Evolutionary conservation across 1,284 basidiomycete genomes (phyloP), one percentile per base, ranked within the genome.

Genomic region (Mycosarcoma mackinlayi): DNA sequence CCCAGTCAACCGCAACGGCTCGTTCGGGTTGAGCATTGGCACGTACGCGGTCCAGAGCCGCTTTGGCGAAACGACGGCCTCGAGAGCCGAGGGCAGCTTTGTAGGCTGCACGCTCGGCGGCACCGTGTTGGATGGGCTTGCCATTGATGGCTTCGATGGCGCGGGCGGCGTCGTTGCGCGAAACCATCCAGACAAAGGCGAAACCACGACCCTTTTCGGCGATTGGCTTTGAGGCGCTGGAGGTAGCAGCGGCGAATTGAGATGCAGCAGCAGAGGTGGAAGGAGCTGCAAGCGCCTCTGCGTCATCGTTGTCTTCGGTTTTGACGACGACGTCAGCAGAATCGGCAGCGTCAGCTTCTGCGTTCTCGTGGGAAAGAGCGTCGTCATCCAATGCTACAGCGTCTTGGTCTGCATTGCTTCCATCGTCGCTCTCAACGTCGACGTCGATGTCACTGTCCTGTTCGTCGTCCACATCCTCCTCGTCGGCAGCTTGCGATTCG

Each of bases 181-280:
- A 90, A 65, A 94, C 84, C 87, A 93, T 94, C 93, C 94, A 97
- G 13, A 98, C 90, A 77, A 98, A 98, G 0, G 93, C 95, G 76
- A 96, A 98, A 0, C 95, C 94, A 73, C 92, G 90, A 21, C 87
- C 87, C 21, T 88, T 68, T 86, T 64, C 57, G 38, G 18, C 45
- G 5, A 51, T 19, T 6, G 27, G 88, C 66, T 92, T 91, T 8
- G 92, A 90, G 18, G 35, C 13, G 6, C 18, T 19, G 5, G 55
- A 11, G 6, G 49, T 11, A 19, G 64, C 30, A 19, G 45, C 34
- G 28, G 50, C n/a, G n/a, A n/a, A n/a, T n/a, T n/a, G n/a, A n/a
- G n/a, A n/a, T n/a, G n/a, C n/a, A n/a, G n/a, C n/a, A n/a, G n/a
- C 6, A 9, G 40, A 10, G 11, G 37, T 19, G 37, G 53, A n/a